Evolutionary conservation across 1,284 basidiomycete species (phyloP).

Genomic region (Malassezia dermatis): DNA sequence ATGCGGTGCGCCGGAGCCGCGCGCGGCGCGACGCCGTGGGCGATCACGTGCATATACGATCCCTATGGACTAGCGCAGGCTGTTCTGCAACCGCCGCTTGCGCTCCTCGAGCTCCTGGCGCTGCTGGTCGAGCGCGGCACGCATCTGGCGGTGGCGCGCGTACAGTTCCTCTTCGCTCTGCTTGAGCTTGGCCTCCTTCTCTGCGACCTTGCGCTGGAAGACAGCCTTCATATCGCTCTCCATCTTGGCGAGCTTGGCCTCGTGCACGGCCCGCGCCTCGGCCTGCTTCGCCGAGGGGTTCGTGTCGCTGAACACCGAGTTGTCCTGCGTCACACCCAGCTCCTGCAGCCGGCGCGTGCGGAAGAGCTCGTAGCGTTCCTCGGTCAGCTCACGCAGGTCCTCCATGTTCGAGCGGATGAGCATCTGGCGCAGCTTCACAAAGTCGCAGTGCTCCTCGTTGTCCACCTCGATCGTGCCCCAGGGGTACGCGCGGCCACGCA

Average conservation of each 20-base stretch:
- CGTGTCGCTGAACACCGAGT: slow-evolving; percentile 43
- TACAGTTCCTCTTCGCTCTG: slow-evolving; percentile 48
- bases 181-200: slow-evolving; percentile 48
- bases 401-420: slow-evolving; percentile 48
- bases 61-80: slow-evolving; percentile 38
- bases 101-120: slow-evolving; percentile 89
- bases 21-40: background rate
- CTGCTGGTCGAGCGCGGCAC: slow-evolving; percentile 72
- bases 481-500: slow-evolving; percentile 45
- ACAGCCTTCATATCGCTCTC: slow-evolving; percentile 48
- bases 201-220: slow-evolving; percentile 47
- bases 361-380: slow-evolving; percentile 44
- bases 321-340: slow-evolving; percentile 45
- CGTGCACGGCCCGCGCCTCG: slow-evolving; percentile 46
- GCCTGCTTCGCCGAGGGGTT: slow-evolving; percentile 45
- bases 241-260: slow-evolving; percentile 47
- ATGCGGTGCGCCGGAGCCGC: background rate
- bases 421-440: slow-evolving; percentile 48
- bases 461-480: slow-evolving; percentile 47
- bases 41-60: background rate
- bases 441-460: slow-evolving; percentile 47
- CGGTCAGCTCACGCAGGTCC: slow-evolving; percentile 46
- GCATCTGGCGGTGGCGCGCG: slow-evolving; percentile 46
- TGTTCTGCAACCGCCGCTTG: slow-evolving; percentile 64
- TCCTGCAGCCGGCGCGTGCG: slow-evolving; percentile 37